Conservation (phyloP, 2,329 filamentous ascomycete genomes). For the Truncatella angustata region DNA sequence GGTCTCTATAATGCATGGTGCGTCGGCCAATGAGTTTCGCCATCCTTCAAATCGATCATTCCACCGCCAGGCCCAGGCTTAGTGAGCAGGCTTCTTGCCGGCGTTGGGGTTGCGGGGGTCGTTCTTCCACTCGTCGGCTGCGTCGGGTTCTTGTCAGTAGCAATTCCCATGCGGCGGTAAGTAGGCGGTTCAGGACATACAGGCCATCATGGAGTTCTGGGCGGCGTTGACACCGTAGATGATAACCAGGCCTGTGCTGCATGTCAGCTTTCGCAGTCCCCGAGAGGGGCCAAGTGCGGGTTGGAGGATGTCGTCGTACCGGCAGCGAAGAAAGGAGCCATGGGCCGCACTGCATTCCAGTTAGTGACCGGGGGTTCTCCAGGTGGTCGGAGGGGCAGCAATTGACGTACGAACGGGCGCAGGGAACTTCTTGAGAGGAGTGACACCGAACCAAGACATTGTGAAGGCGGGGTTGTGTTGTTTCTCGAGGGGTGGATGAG, state of each 20-base stretch:
- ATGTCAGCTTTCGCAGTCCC: constrained; percentile 18
- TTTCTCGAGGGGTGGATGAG: constrained; percentile 33
- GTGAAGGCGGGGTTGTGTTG: constrained; percentile 42
- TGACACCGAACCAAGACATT: constrained; percentile 71
- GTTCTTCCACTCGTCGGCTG: constrained; percentile 95
- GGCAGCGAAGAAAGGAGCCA: constrained; percentile 91
- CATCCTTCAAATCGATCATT: too few relatives aligned
- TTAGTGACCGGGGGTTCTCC: constrained; percentile 21
- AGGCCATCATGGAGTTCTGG: constrained; percentile 72
- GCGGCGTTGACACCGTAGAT: constrained; percentile 88
- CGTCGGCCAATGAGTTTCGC: too few relatives aligned
- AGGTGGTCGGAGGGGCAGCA: constrained; percentile 15
- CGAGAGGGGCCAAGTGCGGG: background rate
- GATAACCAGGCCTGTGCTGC: constrained; percentile 69
- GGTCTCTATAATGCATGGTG: constrained; percentile 21
- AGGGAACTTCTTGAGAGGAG: constrained; percentile 75
- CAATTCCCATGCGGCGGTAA: background rate
- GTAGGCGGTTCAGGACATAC: constrained; percentile 49
- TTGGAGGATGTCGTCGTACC: constrained; percentile 59
- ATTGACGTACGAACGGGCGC: constrained; percentile 71
- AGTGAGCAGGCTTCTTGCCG: constrained; percentile 46
- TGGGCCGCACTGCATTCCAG: constrained; percentile 70
- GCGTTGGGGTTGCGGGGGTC: constrained; percentile 82
- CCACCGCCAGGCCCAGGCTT: constrained; percentile 26
- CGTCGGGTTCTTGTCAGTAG: constrained; percentile 5